phyloP scores from a whole-genome alignment of 192 early-diverging fungal species.

The Linnemannia zychae region DNA sequence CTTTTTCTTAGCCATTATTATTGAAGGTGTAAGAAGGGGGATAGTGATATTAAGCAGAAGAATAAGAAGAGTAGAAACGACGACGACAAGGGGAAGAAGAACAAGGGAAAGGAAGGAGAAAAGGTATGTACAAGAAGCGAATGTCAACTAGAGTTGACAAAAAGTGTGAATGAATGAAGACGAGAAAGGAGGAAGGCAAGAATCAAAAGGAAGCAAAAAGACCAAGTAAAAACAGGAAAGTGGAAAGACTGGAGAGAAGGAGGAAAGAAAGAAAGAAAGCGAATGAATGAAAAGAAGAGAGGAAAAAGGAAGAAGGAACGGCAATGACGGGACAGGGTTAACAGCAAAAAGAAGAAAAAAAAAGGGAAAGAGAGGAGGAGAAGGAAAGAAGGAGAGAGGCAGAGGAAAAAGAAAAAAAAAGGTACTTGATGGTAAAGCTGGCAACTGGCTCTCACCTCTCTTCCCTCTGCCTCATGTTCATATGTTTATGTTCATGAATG shows the following conservation, averaged over 20 bases:
- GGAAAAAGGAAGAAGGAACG: background rate
- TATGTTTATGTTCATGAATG: no score
- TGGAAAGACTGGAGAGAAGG: conserved; percentile 10
- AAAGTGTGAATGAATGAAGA: background rate
- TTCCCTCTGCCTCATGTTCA: no score
- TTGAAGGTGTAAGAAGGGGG: background rate
- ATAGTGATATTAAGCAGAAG: conserved; percentile 1
- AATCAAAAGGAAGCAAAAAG: background rate
- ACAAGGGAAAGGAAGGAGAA: background rate
- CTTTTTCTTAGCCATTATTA: conserved; percentile 53
- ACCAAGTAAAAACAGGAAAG: background rate
- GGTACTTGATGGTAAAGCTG: background rate
- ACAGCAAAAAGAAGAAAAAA: background rate
- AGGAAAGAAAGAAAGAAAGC: background rate
- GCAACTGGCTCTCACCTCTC: no score
- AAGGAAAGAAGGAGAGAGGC: background rate
- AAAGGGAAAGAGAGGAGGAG: background rate
- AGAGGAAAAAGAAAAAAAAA: background rate
- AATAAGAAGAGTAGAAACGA: background rate
- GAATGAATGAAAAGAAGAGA: background rate
- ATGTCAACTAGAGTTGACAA: background rate
- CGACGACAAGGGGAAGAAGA: background rate
- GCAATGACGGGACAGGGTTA: background rate
- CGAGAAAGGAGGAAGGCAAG: background rate
- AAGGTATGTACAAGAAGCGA: background rate